These are phyloP conservation scores for Aspergillus felis DNA, from an alignment of 2,329 filamentous ascomycete species.

Conservation along the genomic window DNA sequence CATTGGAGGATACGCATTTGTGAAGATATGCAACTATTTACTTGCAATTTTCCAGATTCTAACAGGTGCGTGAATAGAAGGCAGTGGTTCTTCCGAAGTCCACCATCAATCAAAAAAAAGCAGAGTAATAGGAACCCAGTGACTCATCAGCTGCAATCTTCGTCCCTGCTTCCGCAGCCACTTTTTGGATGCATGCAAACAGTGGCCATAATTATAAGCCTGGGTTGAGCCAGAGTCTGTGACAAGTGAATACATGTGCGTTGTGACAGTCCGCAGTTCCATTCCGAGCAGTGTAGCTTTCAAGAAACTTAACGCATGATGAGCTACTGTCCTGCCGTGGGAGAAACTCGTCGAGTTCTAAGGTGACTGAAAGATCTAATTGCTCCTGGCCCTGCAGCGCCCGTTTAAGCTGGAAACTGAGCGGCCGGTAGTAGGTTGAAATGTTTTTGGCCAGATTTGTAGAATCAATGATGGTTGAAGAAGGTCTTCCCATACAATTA, in stretches of 20 bases:
- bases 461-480: slow-evolving; percentile 2
- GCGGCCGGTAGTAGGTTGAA: slow-evolving; percentile 4
- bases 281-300: slow-evolving; percentile 2
- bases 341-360: background rate
- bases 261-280: background rate
- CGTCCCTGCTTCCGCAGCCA: too few relatives aligned
- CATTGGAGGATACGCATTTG: too few relatives aligned
- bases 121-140: too few relatives aligned
- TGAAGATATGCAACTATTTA: too few relatives aligned
- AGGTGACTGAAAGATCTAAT: background rate
- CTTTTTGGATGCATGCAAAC: too few relatives aligned
- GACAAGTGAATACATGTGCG: background rate
- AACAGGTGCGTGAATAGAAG: too few relatives aligned
- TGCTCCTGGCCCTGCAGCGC: background rate
- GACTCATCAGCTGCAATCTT: too few relatives aligned
- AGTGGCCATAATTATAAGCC: background rate
- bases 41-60: too few relatives aligned
- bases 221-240: slow-evolving; percentile 4
- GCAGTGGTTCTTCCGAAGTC: too few relatives aligned
- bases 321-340: slow-evolving; percentile 1
- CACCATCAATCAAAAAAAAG: too few relatives aligned
- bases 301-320: background rate
- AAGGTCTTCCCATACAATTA: slow-evolving; percentile 1
- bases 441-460: slow-evolving; percentile 3
- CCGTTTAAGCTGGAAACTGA: slow-evolving; percentile 3